Evolutionary conservation across 306 rosid genomes (phyloP), one percentile per base, ranked within the genome.

Genomic region (Cicer arietinum): DNA sequence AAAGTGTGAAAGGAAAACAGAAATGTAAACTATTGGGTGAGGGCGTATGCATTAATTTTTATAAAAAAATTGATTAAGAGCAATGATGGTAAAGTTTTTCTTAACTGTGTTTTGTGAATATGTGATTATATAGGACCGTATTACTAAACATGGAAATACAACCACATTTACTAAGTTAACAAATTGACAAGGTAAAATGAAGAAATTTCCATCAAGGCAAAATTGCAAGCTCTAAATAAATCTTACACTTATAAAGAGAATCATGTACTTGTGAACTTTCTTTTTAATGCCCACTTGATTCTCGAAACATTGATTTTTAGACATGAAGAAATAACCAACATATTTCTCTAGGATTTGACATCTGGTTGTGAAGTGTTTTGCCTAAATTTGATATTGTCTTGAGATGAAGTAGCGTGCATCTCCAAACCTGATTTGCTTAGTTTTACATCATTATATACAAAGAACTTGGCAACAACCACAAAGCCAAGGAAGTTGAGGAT

Each of bases 401-500:
- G 59, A 62, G 73, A 18, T 1, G 79, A 73, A 75, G 39, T 51
- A 54, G 73, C 52, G 35, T 50, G 53, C 60, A 75, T 62, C 45
- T 82, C 82, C 56, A 79, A 47, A 53, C 60, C 69, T 9, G 78
- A 62, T 60, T 57, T 62, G 45, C 80, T 74, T 77, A 84, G 77
- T 1, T 58, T 63, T 13, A 86, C 89, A 39, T 43, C 87, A 17
- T 85, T 93, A 58, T 90, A 93, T 39, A 78, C 89, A 74, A 75
- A 93, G 68, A 41, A 74, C 81, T 85, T 93, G n/a, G 96, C 85
- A 4, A 73, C 90, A 10, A 84, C 54, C 67, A 91, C 37, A 76
- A 89, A 91, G 86, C 88, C 86, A 70, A 93, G 50, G 41, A 84
- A 84, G 87, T 93, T 93, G 61, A 88, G 35, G 43, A 80, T 58